phyloP scores from a whole-genome alignment of 1,284 basidiomycete genomes.

The Cryptococcus jaspeensis region DNA sequence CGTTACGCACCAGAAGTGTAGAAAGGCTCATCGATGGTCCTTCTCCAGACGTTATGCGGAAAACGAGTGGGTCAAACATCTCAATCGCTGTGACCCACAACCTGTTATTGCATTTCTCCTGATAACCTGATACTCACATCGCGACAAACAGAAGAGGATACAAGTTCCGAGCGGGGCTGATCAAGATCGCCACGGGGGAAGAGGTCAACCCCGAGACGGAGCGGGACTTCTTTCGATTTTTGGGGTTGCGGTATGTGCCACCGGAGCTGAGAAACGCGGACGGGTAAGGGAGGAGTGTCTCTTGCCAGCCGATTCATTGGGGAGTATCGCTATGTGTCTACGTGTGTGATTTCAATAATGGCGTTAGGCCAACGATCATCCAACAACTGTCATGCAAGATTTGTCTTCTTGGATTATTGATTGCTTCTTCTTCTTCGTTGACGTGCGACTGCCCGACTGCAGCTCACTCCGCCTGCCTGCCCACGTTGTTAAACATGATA shows the following conservation, averaged over 20 bases:
- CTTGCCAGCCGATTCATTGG: no score
- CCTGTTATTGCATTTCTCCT: no score
- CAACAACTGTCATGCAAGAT: no score
- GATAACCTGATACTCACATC: neutral
- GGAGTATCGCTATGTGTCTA: no score
- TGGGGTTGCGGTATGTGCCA: conserved; percentile 45
- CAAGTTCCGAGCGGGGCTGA: conserved; percentile 48
- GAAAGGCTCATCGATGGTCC: neutral
- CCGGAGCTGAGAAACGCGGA: conserved; percentile 50
- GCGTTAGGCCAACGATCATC: no score
- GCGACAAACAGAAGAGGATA: conserved; percentile 24
- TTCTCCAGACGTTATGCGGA: conserved; percentile 39
- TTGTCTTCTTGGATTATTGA: no score
- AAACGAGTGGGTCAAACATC: conserved; percentile 19
- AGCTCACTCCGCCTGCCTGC: no score
- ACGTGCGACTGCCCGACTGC: no score
- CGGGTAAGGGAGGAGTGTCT: conserved; percentile 17
- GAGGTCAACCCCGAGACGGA: conserved; percentile 47
- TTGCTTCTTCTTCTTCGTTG: no score
- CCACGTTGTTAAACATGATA: no score
- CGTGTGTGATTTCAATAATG: no score
- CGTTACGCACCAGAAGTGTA: neutral
- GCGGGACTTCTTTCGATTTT: conserved; percentile 43
- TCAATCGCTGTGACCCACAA: no score
- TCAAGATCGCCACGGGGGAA: conserved; percentile 30